Evolutionary conservation across 1,139 yeast species (phyloP), one percentile per base, ranked within the genome.

Genomic region (Suhomyces bokatorum): DNA sequence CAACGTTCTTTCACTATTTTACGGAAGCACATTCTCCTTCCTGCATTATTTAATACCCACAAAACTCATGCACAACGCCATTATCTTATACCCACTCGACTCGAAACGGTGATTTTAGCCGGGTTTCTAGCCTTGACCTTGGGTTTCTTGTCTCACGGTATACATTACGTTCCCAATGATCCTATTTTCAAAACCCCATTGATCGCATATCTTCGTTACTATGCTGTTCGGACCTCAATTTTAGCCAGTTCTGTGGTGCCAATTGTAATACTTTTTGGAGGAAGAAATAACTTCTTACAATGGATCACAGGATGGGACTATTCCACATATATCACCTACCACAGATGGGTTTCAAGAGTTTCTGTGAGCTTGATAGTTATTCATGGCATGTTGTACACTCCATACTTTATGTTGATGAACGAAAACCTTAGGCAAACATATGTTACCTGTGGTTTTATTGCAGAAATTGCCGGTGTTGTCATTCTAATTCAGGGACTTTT

Each of bases 241-340:
- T 58, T 84, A 33, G 73, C 81, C 3, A 73, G 83, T 37, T 73
- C 75, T 22, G 64, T 78, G 48, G 57, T 78, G 54, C 87, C 86
- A 0, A 53, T 81, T 11, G 55, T 82, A 22, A 66, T 81, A 33
- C 57, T 79, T 30, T 73, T 83, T 64, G 86, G 83, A 0, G 86
- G 87, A 5, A 67, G 90, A 53, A 82, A 76, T 60, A 83, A 83
- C 57, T 62, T 83, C 42, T 58, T 83, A 32, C 75, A 78, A 48
- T 68, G 73, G 66, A 39, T 80, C 6, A 82, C 88, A 0, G 79
- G 85, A 17, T 75, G 85, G 79, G 75, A 82, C 31, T 80, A 77
- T 53, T 73, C 84, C 14, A 73, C 83, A 1, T 82, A 78, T 53
- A 78, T 80, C 38, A 65, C 80, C 26, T 76, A 74, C 52, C 89